These are phyloP conservation scores for Elaeis guineensis DNA, from an alignment of 176 grass and related monocot genomes.

Conservation along the genomic window DNA sequence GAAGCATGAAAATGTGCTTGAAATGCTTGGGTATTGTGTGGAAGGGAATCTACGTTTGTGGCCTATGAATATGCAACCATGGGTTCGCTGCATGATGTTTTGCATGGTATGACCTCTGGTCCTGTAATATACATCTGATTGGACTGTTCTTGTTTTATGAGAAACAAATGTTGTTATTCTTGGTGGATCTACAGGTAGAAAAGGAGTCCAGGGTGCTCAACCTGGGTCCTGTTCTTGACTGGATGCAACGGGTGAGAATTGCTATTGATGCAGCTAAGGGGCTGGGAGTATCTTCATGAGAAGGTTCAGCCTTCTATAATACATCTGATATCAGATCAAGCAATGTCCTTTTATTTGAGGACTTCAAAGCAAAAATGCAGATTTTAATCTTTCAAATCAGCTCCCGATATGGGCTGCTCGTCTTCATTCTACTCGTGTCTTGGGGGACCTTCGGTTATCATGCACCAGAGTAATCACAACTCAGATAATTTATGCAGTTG, in stretches of 20 bases:
- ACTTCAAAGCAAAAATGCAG: conserved; percentile 80
- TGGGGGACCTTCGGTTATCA: conserved; percentile 94
- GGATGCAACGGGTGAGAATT: conserved; percentile 83
- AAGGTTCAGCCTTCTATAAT: conserved; percentile 71
- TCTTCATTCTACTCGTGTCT: conserved; percentile 78
- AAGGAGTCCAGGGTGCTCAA: conserved; percentile 81
- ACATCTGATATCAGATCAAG: conserved; percentile 85
- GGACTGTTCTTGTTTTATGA: not conserved
- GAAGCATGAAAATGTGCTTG: conserved; percentile 72
- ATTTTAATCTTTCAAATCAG: conserved; percentile 93
- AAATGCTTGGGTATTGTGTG: conserved; percentile 78
- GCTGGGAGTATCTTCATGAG: conserved; percentile 85
- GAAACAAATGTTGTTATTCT: not conserved
- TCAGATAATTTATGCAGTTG: too few relatives aligned
- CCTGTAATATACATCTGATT: too few relatives aligned
- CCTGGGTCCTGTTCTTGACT: conserved; percentile 76
- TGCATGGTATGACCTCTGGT: conserved; percentile 56
- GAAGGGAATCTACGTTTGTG: conserved; percentile 63
- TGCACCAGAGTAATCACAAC: conserved; percentile 71
- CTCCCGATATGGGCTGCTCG: conserved; percentile 93
- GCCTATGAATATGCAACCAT: conserved; percentile 89
- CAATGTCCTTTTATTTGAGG: conserved; percentile 85
- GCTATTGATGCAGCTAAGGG: conserved; percentile 78
- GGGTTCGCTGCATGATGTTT: conserved; percentile 81
- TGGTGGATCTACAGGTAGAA: conserved; percentile 44